Evolutionary conservation across 148 eudicot species (phyloP).

Genomic region (Dianthus caryophyllus): DNA sequence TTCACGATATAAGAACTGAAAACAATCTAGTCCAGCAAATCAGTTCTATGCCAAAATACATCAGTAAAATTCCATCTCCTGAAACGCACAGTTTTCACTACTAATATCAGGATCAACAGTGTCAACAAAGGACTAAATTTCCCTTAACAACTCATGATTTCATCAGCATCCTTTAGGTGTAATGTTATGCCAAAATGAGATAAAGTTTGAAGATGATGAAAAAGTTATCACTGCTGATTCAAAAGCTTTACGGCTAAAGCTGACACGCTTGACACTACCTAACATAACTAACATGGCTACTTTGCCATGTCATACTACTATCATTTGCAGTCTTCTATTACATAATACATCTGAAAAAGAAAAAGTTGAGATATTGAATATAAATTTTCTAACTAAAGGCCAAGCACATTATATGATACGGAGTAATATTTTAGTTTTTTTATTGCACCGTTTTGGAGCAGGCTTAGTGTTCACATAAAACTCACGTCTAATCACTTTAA

Average conservation of each 20-base stretch:
- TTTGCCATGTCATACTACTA: background rate
- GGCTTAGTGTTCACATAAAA: background rate
- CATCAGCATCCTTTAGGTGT: background rate
- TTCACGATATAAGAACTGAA: too few relatives aligned
- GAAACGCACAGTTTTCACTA: too few relatives aligned
- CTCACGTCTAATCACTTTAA: background rate
- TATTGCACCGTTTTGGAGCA: background rate
- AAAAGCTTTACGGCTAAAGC: constrained; percentile 7
- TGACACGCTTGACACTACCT: background rate
- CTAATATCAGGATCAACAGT: too few relatives aligned
- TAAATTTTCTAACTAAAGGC: background rate
- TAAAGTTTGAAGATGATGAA: background rate
- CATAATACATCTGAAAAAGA: too few relatives aligned
- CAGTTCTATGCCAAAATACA: too few relatives aligned
- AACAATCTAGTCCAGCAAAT: too few relatives aligned
- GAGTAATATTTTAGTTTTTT: background rate
- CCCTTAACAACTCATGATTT: background rate
- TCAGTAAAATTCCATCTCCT: too few relatives aligned
- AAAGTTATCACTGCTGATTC: constrained; percentile 2
- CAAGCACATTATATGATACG: background rate
- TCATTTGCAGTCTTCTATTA: background rate
- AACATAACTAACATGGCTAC: constrained; percentile 13
- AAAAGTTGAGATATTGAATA: too few relatives aligned
- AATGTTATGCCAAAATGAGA: background rate
- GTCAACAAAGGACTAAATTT: background rate